Evolutionary conservation across 768 basidiomycete genomes (phyloP).

Genomic region (Suillus fuscotomentosus): DNA sequence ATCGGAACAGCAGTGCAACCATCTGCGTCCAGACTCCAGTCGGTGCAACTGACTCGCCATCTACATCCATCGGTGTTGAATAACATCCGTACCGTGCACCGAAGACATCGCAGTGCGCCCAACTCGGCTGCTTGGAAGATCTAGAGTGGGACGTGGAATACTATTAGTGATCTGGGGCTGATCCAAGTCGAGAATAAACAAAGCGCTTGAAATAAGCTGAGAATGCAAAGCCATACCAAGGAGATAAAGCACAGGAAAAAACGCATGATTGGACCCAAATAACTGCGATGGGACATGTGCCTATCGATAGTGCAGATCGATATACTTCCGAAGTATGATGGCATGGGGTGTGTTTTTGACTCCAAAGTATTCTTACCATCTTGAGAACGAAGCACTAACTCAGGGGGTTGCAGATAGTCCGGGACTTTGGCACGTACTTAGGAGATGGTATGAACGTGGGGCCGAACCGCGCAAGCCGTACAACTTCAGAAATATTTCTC

Average conservation of each 20-base stretch:
- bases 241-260: not conserved
- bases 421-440: not conserved
- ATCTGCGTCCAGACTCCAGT: not conserved
- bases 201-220: not conserved
- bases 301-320: constrained; percentile 10
- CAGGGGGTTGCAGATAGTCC: not conserved
- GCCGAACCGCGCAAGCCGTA: not conserved
- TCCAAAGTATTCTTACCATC: not conserved
- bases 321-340: constrained; percentile 5
- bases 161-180: not conserved
- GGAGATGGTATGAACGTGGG: not conserved
- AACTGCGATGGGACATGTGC: constrained; percentile 5
- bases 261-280: not conserved
- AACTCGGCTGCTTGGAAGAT: not conserved
- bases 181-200: not conserved
- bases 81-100: not conserved
- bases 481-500: not conserved
- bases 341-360: not conserved
- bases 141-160: not conserved
- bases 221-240: not conserved
- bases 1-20: constrained; percentile 2
- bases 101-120: not conserved
- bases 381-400: not conserved
- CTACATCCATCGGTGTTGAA: not conserved
- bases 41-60: not conserved